These are phyloP conservation scores for Neckera pumila DNA, from an alignment of 225 moss, liverwort and hornwort species.

Conservation along the genomic window DNA sequence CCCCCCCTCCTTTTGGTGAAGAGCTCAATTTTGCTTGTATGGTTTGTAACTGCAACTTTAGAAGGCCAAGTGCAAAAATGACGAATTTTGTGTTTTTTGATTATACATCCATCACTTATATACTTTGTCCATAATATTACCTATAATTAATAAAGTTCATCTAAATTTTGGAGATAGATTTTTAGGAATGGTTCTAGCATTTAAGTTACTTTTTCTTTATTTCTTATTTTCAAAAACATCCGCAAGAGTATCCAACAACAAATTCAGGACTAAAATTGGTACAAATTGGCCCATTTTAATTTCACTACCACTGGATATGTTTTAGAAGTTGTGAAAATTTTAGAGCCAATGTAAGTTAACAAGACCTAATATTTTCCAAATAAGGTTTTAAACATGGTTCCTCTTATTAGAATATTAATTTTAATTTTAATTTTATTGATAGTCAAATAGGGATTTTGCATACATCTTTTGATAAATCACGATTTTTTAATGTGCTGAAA, in stretches of 20 bases:
- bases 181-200: background rate
- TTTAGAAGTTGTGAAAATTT: background rate
- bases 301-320: background rate
- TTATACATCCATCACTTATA: background rate
- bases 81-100: too few species aligned
- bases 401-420: rapidly evolving
- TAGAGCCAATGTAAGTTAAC: background rate
- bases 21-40: too few species aligned
- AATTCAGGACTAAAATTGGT: background rate
- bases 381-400: background rate
- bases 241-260: rapidly evolving
- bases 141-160: background rate
- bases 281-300: background rate
- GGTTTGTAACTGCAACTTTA: too few species aligned
- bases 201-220: background rate
- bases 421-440: background rate
- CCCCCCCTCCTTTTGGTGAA: too few species aligned
- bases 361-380: background rate
- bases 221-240: too few species aligned
- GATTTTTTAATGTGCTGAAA: background rate
- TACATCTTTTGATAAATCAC: background rate
- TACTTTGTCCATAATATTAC: background rate
- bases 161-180: background rate
- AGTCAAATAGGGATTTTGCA: background rate
- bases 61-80: too few species aligned